Evolutionary conservation across 1,139 yeast genomes (phyloP), one percentile per base, ranked within the genome.

Genomic region (Zhuliangozyma parablackwelliae): DNA sequence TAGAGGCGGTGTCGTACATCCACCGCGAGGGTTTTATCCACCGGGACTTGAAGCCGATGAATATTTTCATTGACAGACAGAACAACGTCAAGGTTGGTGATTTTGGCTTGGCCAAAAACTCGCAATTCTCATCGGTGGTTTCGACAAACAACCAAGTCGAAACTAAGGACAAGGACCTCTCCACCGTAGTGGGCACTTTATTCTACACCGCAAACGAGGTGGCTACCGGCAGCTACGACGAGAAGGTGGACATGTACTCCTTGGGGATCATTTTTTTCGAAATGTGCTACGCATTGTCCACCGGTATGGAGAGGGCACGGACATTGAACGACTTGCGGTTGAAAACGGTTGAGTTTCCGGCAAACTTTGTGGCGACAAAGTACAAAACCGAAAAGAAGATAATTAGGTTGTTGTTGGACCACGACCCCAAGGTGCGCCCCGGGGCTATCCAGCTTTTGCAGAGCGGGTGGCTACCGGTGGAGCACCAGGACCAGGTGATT

Each of bases 21-120:
- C 98, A 94, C 54, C 69, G 88, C 1, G 95, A 88, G 56, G 97
- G 97, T 0, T 87, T 90, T 37, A 92, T 94, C 46, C 98, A 94
- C 60, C 72, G 98, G 39, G 99, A 94, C 57, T 71, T 94, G 51
- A 94, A 94, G 56, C 98, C 98, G 1, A 84, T 84, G 75, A 94
- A 94, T 57, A 88, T 94, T 57, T 94, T 94, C 65, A 90, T 94
- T 48, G 98, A 92, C 57, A 83, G 84, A 47, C 77, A 87, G 1
- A 82, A 85, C 49, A 88, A 90, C 54, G 80, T 92, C 39, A 94
- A 94, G 56, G 86, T 94, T 26, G 98, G 99, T 48, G 98, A 94
- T 55, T 94, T 94, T 60, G 99, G 98, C 0, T 71, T 94, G 40
- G 99, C 98, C 0, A 90, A 89, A 50, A 86, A 81, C 49, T 43